These are phyloP conservation scores for Myriosclerotinia scirpicola DNA, from an alignment of 2,329 filamentous ascomycete species.

Conservation along the genomic window DNA sequence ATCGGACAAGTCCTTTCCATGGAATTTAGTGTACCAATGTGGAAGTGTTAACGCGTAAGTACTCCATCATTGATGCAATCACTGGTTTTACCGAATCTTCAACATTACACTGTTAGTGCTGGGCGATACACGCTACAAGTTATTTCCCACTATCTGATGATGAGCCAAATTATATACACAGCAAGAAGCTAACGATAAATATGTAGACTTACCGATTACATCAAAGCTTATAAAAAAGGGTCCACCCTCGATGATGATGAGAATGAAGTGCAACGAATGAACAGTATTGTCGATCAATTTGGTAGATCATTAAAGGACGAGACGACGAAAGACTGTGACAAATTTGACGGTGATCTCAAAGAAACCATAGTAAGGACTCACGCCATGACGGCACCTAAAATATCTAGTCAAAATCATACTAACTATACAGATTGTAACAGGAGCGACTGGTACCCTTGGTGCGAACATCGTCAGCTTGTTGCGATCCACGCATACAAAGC, in stretches of 20 bases:
- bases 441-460: conserved; percentile 52
- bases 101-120: neutral
- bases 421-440: conserved; percentile 45
- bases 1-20: conserved; percentile 44
- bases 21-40: conserved; percentile 61
- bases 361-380: conserved; percentile 10
- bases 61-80: conserved; percentile 35
- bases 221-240: conserved; percentile 11
- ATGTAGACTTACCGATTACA: conserved; percentile 15
- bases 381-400: neutral
- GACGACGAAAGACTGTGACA: neutral
- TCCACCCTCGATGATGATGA: neutral
- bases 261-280: neutral
- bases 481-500: conserved; percentile 43
- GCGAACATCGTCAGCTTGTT: conserved; percentile 48
- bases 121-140: neutral
- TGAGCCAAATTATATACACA: neutral
- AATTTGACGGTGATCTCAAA: no score
- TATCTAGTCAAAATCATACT: neutral
- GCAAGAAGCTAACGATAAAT: neutral
- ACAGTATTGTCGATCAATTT: neutral
- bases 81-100: neutral
- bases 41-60: conserved; percentile 48
- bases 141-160: neutral
- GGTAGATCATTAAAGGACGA: conserved; percentile 3